Percentiles rank a stretch among this genome's conserved stretches.
Conservation (phyloP, 1,284 basidiomycete species). For the Ceratobasidium sp. region DNA sequence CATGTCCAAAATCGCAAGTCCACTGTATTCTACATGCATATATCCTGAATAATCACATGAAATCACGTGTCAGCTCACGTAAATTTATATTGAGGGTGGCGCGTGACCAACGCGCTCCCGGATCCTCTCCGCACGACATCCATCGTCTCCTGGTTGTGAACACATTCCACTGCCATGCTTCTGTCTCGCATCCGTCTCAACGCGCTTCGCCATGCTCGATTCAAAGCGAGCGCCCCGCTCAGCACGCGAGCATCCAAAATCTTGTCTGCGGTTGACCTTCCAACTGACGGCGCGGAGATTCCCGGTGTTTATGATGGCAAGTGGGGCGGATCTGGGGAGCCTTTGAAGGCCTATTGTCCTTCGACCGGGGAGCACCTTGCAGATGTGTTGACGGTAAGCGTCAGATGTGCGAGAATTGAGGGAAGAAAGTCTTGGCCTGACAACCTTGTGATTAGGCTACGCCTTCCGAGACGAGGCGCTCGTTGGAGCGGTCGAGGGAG, state of each 20-base stretch:
- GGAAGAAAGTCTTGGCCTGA: neutral
- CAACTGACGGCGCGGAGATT: slow-evolving; percentile 62
- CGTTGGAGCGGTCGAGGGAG: slow-evolving; percentile 74
- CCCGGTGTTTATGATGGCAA: slow-evolving; percentile 81
- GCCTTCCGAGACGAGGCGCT: slow-evolving; percentile 73
- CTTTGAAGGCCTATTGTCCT: slow-evolving; percentile 77
- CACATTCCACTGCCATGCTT: neutral
- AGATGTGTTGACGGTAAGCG: slow-evolving; percentile 69
- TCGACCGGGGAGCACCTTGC: slow-evolving; percentile 82
- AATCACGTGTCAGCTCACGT: slow-evolving; percentile 19
- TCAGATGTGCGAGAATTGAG: neutral
- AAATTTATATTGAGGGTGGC: slow-evolving; percentile 7
- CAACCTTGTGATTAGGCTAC: slow-evolving; percentile 64
- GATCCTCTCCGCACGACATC: slow-evolving; percentile 14
- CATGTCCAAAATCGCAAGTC: neutral
- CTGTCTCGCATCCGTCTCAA: slow-evolving; percentile 36
- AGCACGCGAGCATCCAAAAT: slow-evolving; percentile 68
- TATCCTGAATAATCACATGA: slow-evolving; percentile 20
- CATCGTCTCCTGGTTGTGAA: neutral
- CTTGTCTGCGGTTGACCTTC: slow-evolving; percentile 73
- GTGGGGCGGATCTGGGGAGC: slow-evolving; percentile 81
- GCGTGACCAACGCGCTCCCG: slow-evolving; percentile 31
- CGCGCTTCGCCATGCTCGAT: slow-evolving; percentile 27
- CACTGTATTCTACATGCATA: slow-evolving; percentile 38
- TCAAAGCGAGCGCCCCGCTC: slow-evolving; percentile 33